Evolutionary conservation across 2,329 filamentous ascomycete species (phyloP), one percentile per base, ranked within the genome.

Genomic region (Didymella segeticola): DNA sequence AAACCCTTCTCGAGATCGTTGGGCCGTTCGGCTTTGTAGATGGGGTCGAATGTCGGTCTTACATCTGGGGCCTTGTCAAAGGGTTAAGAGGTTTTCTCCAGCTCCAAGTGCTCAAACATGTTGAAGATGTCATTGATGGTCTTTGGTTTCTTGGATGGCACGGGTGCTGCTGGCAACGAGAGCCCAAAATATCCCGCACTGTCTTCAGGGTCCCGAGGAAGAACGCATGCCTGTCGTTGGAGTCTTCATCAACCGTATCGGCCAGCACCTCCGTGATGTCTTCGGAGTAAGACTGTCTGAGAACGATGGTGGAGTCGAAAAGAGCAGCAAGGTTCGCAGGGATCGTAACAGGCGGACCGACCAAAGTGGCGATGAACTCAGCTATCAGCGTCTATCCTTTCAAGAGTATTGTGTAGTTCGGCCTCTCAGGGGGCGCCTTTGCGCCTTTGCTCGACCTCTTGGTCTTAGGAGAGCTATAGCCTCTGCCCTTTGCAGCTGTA

Each of bases 371-470:
- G 25, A 80, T 71, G 53, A 68, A 75, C 30, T 77, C 61, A 17
- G 77, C 78, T 6, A 80, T 56, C 0, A 64, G 63, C 0, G 75
- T 53, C 34, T 78, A 78, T 37, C 78, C 74, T 23, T 72, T 72
- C 57, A 76, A 65, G 22, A 68, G 62, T 22, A 79, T 69, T 17
- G 72, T 68, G 42, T 77, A 71, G 27, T 70, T 73, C 5, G 15
- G 38, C 11, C 8, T 15, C n/a, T 19, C 33, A 8, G 19, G 15
- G 19, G 36, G 36, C 17, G 22, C n/a, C 23, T 26, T 39, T 15
- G 17, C 26, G 12, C 27, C 23, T 33, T 43, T 43, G 19, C 27
- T n/a, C 3, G 41, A 31, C 1, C 29, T 5, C 14, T 43, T 43
- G 19, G 15, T 23, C 20, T 43, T 43, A 8, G 19, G 19, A 8